Conservation (phyloP, 2,329 filamentous ascomycete species). For the Aureobasidium sp. region DNA sequence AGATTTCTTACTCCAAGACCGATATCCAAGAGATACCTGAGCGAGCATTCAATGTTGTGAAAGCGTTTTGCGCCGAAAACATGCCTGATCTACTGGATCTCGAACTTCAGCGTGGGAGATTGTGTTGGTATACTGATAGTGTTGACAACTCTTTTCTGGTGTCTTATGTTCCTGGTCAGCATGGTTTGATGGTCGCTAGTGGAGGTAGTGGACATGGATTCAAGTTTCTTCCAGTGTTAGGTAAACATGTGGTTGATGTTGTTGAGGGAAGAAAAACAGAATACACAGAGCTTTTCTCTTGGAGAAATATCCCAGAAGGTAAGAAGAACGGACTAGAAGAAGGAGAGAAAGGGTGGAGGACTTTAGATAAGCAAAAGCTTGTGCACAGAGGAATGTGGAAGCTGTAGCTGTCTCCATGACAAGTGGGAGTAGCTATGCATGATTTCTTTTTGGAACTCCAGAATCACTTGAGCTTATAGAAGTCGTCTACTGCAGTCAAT, state of each 20-base stretch:
- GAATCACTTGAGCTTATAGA: no score
- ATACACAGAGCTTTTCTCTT: conserved; percentile 20
- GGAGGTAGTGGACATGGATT: conserved; percentile 26
- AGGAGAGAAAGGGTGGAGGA: conserved; percentile 21
- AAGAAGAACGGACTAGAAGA: conserved; percentile 22
- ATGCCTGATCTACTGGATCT: conserved; percentile 18
- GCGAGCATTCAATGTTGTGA: conserved; percentile 20
- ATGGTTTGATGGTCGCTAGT: conserved; percentile 21
- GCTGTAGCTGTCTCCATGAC: not conserved
- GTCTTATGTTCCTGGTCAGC: conserved; percentile 7
- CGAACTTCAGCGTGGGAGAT: conserved; percentile 10
- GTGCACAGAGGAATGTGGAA: conserved; percentile 18
- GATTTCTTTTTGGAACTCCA: not conserved
- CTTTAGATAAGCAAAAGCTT: conserved; percentile 21
- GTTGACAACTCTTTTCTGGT: conserved; percentile 16
- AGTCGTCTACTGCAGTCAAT: no score
- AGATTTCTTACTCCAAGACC: conserved; percentile 18
- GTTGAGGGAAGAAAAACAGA: conserved; percentile 17
- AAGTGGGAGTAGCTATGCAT: not conserved
- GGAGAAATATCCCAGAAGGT: conserved; percentile 18
- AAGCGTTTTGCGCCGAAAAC: conserved; percentile 16
- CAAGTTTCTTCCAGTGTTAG: conserved; percentile 25
- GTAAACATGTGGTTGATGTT: conserved; percentile 21
- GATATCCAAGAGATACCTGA: conserved; percentile 17
- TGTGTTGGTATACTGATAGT: conserved; percentile 17